A percentile compares a stretch with the other conserved stretches of the same genome.
phyloP scores from a whole-genome alignment of 2,329 filamentous ascomycete species.

The Helicocarpus griseus region DNA sequence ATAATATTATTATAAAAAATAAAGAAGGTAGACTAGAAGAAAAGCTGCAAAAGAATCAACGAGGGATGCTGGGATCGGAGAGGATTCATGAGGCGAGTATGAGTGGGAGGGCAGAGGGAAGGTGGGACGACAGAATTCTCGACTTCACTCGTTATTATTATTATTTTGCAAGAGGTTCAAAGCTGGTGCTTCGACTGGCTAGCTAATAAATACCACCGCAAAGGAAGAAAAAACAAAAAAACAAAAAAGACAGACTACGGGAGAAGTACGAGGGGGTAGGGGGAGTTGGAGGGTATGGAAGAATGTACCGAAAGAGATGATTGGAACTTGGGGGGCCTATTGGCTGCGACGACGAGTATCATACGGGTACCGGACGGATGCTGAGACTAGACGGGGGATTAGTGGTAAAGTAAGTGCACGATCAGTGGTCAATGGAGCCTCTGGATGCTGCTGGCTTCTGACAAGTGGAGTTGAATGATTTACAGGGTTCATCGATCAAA shows the following conservation, averaged over 20 bases:
- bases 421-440: background rate
- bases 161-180: background rate
- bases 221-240: constrained; percentile 6
- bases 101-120: background rate
- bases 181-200: background rate
- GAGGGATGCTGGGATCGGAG: background rate
- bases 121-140: background rate
- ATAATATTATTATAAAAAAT: background rate
- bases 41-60: background rate
- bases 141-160: background rate
- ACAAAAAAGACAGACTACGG: constrained; percentile 1
- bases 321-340: background rate
- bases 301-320: background rate
- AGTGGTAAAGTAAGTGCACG: constrained; percentile 6
- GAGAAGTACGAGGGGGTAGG: constrained; percentile 1
- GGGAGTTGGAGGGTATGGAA: background rate
- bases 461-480: constrained; percentile 1
- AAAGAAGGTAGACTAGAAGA: background rate
- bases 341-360: constrained; percentile 5
- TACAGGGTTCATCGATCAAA: constrained; percentile 6
- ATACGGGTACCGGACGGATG: constrained; percentile 11
- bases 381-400: constrained; percentile 4
- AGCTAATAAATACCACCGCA: constrained; percentile 1
- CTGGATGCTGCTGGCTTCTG: background rate
- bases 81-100: background rate